phyloP scores from a whole-genome alignment of 2,329 filamentous ascomycete genomes.

The Sporothrix euskadiensis region DNA sequence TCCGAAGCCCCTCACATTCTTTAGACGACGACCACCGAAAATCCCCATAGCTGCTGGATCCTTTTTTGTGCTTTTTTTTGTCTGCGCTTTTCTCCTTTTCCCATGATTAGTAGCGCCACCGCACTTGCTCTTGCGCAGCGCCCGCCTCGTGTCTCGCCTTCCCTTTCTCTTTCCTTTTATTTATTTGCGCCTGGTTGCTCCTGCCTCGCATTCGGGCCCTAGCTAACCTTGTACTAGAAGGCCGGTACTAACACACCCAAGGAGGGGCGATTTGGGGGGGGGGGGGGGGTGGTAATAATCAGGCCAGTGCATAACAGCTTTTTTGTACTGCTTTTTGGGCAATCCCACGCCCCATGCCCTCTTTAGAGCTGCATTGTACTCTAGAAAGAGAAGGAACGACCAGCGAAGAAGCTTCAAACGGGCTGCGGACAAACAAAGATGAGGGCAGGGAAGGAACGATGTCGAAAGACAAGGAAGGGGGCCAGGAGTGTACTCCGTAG shows the following conservation, averaged over 20 bases:
- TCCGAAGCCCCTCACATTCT: slow-evolving; percentile 12
- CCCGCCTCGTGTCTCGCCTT: not conserved
- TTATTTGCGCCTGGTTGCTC: not conserved
- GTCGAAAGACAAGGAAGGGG: not conserved
- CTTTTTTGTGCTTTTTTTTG: not conserved
- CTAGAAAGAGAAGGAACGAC: not conserved
- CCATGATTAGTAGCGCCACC: slow-evolving; percentile 22
- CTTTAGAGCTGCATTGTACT: not conserved
- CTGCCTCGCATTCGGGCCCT: slow-evolving; percentile 11
- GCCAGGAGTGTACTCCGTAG: not conserved
- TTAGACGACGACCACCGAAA: not conserved
- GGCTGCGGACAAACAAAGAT: not conserved
- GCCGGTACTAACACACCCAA: not conserved
- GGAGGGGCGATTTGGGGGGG: not conserved
- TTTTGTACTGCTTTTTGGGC: not conserved
- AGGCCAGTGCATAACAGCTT: not conserved
- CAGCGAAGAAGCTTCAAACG: not conserved
- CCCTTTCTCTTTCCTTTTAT: not conserved
- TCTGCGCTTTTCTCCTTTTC: not conserved
- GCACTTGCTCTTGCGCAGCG: not conserved
- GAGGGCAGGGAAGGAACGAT: not conserved
- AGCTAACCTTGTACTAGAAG: not conserved
- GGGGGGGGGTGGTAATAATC: not conserved
- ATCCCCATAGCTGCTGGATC: not conserved
- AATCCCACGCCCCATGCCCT: not conserved